Conservation (phyloP, 176 grass and related monocot species). For the Cymbopogon citratus region DNA sequence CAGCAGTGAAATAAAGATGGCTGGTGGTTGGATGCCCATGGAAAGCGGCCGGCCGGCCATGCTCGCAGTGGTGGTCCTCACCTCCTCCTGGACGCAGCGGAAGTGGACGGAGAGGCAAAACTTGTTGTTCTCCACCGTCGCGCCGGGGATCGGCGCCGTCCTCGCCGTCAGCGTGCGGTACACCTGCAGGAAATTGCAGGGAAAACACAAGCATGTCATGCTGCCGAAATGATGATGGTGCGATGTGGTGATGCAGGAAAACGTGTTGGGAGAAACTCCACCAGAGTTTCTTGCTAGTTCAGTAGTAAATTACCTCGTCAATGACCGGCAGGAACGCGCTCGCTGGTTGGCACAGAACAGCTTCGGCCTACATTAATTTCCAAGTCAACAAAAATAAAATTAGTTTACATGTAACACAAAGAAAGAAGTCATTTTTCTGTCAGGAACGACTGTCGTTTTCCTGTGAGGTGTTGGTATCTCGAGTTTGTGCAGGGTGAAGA, state of each 20-base stretch:
- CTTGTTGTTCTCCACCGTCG: constrained; percentile 82
- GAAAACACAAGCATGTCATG: not conserved
- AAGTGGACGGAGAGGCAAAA: constrained; percentile 88
- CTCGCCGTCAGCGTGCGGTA: constrained; percentile 41
- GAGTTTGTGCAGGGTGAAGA: not conserved
- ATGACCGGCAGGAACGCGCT: constrained; percentile 76
- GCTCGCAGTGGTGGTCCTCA: not conserved
- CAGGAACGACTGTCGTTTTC: not conserved
- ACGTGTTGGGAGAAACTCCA: not conserved
- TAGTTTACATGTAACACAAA: not conserved
- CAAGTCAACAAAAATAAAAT: not conserved
- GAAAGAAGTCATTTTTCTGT: not conserved
- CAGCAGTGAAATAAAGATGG: too few relatives aligned
- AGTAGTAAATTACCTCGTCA: constrained; percentile 38
- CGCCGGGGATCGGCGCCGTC: constrained; percentile 49
- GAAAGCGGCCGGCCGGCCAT: too few relatives aligned
- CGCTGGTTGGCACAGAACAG: constrained; percentile 65
- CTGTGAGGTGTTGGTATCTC: not conserved
- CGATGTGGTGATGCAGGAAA: not conserved
- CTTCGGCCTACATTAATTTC: constrained; percentile 48
- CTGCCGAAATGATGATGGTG: not conserved
- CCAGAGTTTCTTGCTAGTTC: not conserved
- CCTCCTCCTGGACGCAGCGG: constrained; percentile 72
- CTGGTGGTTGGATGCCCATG: not conserved
- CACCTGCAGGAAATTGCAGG: constrained; percentile 38